Conservation (phyloP, 2,329 filamentous ascomycete species). For the Atkinsonella texensis region DNA sequence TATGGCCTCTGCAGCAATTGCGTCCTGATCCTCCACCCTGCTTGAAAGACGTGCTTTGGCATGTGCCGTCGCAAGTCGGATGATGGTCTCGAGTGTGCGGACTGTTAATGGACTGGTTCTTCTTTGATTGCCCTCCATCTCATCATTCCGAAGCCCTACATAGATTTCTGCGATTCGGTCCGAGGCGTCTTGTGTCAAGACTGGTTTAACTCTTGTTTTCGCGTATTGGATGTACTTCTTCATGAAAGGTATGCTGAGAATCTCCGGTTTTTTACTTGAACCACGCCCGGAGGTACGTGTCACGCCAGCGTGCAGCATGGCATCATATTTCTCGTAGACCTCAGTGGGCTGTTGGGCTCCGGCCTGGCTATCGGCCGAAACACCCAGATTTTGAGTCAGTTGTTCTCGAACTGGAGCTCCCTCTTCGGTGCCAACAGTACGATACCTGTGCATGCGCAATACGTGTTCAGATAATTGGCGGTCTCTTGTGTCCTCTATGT, state of each 20-base stretch:
- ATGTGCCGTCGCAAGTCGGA: slow-evolving; percentile 91
- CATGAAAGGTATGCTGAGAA: slow-evolving; percentile 93
- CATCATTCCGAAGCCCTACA: slow-evolving; percentile 86
- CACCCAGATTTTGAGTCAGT: slow-evolving; percentile 68
- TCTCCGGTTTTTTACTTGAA: slow-evolving; percentile 65
- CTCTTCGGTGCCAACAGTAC: slow-evolving; percentile 84
- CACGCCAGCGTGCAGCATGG: slow-evolving; percentile 89
- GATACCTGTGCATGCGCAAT: slow-evolving; percentile 91
- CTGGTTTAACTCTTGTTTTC: slow-evolving; percentile 79
- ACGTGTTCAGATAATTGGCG: slow-evolving; percentile 92
- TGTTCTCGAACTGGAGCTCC: slow-evolving; percentile 90
- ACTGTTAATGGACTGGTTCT: slow-evolving; percentile 93
- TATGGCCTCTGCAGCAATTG: slow-evolving; percentile 76
- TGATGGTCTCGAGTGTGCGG: slow-evolving; percentile 94
- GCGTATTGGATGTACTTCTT: slow-evolving; percentile 99
- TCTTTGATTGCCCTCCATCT: slow-evolving; percentile 86
- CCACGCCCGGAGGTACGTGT: slow-evolving; percentile 64
- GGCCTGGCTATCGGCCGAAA: slow-evolving; percentile 69
- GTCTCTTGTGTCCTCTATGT: slow-evolving; percentile 90
- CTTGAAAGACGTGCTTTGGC: slow-evolving; percentile 84
- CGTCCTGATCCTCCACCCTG: slow-evolving; percentile 81
- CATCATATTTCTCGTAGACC: slow-evolving; percentile 91
- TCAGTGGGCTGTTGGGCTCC: slow-evolving; percentile 67
- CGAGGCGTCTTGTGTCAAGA: slow-evolving; percentile 81
- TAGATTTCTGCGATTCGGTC: slow-evolving; percentile 88